Conservation (phyloP, 352 stramenopile species). For the Globisporangium cederbergense region DNA sequence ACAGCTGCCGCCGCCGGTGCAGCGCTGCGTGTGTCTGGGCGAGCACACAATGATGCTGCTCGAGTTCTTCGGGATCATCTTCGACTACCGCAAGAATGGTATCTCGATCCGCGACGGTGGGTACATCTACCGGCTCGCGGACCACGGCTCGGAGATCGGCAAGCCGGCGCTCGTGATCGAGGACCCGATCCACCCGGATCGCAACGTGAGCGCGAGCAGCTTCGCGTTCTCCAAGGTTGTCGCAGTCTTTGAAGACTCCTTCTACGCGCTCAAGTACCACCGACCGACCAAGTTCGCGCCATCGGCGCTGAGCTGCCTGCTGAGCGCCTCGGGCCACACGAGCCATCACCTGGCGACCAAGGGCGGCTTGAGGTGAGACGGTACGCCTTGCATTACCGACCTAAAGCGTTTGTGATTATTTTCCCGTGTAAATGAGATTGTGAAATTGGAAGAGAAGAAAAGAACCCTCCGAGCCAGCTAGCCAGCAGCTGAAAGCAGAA, state of each 20-base stretch:
- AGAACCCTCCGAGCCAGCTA: not conserved
- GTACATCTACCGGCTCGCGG: slow-evolving; percentile 81
- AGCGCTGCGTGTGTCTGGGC: slow-evolving; percentile 47
- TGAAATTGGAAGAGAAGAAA: slow-evolving; percentile 6
- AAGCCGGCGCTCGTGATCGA: slow-evolving; percentile 85
- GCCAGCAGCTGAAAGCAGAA: not conserved
- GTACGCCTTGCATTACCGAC: not conserved
- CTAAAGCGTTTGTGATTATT: slow-evolving; percentile 3
- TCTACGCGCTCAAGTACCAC: slow-evolving; percentile 84
- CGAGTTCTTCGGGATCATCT: slow-evolving; percentile 84
- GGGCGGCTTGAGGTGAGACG: slow-evolving; percentile 1
- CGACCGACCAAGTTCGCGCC: slow-evolving; percentile 69
- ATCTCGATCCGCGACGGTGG: slow-evolving; percentile 81
- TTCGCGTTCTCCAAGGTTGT: slow-evolving; percentile 86
- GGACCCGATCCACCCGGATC: slow-evolving; percentile 83
- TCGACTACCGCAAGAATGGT: slow-evolving; percentile 83
- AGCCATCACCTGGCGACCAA: slow-evolving; percentile 19
- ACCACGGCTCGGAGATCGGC: slow-evolving; percentile 41
- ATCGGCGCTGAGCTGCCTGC: slow-evolving; percentile 75
- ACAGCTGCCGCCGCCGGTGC: not conserved
- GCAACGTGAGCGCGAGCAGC: slow-evolving; percentile 85
- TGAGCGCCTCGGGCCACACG: slow-evolving; percentile 64
- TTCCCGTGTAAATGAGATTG: slow-evolving; percentile 10
- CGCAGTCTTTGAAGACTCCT: slow-evolving; percentile 81
- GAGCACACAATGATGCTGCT: slow-evolving; percentile 75